Conservation (phyloP, 345 rosid species). For the Carallia brachiata region DNA sequence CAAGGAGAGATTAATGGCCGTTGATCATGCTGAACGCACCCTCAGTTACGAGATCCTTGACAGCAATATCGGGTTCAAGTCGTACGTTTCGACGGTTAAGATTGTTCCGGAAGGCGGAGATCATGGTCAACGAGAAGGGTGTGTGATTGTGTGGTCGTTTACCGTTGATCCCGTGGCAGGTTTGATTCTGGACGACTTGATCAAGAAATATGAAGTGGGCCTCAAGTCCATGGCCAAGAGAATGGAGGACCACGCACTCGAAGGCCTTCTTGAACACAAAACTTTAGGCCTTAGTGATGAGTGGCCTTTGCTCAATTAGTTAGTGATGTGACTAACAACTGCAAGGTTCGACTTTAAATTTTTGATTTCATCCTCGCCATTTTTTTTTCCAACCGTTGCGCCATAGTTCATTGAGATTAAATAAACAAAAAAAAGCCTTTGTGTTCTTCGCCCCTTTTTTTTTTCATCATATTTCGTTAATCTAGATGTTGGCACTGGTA, state of each 20-base stretch:
- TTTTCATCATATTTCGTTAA: too few species aligned
- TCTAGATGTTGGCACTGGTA: too few species aligned
- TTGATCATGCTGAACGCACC: slow-evolving; percentile 34
- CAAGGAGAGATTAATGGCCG: slow-evolving; percentile 44
- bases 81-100: slow-evolving; percentile 49
- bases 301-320: too few species aligned
- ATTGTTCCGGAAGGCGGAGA: slow-evolving; percentile 23
- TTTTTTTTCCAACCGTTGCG: not conserved
- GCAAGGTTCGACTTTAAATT: too few species aligned
- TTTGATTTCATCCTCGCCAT: too few species aligned
- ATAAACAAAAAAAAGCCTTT: not conserved
- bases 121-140: slow-evolving; percentile 31
- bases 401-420: too few species aligned
- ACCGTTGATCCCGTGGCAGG: slow-evolving; percentile 57
- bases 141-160: slow-evolving; percentile 59
- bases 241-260: slow-evolving; percentile 31
- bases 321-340: too few species aligned
- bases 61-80: slow-evolving; percentile 52
- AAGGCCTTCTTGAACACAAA: not conserved
- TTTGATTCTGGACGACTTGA: slow-evolving; percentile 39
- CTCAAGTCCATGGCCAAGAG: slow-evolving; percentile 29
- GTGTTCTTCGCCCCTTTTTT: not conserved
- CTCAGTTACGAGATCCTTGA: slow-evolving; percentile 56
- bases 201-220: slow-evolving; percentile 33
- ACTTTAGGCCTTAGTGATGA: too few species aligned